Base-by-base conservation (phyloP, 176 grass and related monocot species). In the Elaeis guineensis region DNA sequence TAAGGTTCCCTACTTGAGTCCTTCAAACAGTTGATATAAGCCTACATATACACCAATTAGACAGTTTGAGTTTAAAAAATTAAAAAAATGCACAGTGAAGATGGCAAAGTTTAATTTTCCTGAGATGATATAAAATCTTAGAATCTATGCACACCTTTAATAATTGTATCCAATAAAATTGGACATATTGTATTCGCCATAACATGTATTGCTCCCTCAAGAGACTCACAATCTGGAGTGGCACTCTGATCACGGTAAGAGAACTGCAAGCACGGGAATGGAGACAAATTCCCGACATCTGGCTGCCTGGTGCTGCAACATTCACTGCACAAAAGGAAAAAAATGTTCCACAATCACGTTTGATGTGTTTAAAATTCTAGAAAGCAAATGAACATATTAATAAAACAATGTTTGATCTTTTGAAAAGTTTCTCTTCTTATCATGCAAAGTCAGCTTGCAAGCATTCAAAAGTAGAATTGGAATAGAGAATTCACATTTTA, bases 121-220 rank as follows among this genome's bases (percentile, higher is more conserved):
- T 44, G 2, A 30, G 5, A 30, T 30, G 28, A 30, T 0, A 30
- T 30, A 30, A 30, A 30, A 30, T 30, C 5, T 6, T 30, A 30
- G 28, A 32, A 72, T 58, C 49, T 60, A 56, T 68, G 5, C 49
- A 19, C 78, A 97, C 93, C 93, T 91, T 97, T 91, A 63, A 97
- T 69, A 63, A 97, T 91, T 82, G 70, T 97, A 61, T 89, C 79
- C 63, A 97, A 79, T 63, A 97, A 73, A 58, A 91, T 86, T 54
- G 81, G 77, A 48, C 69, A 91, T 44, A 97, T 69, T 65, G 75
- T 77, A 58, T 89, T 80, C 15, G 87, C 81, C 65, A 97, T 59
- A 28, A 87, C 54, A 83, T 82, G 86, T 12, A 91, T 76, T 56
- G 80, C 72, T 73, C 75, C 67, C 59, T 97, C 87, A 78, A 97